Evolutionary conservation across 768 basidiomycete genomes (phyloP), one percentile per base, ranked within the genome.

Genomic region (Boletus rex-veris): DNA sequence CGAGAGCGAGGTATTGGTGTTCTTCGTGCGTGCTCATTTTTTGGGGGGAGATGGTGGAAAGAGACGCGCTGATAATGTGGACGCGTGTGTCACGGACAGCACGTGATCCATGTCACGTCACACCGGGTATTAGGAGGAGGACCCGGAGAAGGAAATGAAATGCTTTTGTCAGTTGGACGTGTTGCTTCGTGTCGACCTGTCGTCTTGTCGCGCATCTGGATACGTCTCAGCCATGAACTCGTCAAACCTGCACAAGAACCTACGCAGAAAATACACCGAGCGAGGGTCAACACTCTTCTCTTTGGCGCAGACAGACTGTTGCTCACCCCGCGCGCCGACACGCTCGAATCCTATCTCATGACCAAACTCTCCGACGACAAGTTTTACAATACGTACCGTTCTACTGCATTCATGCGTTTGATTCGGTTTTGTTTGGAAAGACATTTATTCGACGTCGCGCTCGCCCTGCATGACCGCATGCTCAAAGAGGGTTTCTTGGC

Each of bases 1-100:
- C 90, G 62, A 99, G 85, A 53, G 80, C 69, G 39, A 97, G 83
- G 68, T 99, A 98, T 70, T 98, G 95, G 41, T 82, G 64, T 70
- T 99, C 96, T 62, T 97, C 93, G 72, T 92, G 90, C n/a, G 43
- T 26, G 38, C 30, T 0, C 56, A 54, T 50, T 14, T n/a, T 18
- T 5, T 12, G 1, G 24, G 24, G 9, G 38, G 38, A 6, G 50
- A 24, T 58, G 45, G 55, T 64, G 12, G 36, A 48, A 39, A 39
- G 48, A 38, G 47, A 45, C 43, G 50, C 35, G 46, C 53, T 45
- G 43, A 57, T 53, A n/a, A 59, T 37, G 19, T 18, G 1, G 9
- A 48, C 54, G 51, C 61, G 57, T 3, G 3, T 31, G 55, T 57
- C 53, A 60, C 58, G 6, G 0, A 3, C 0, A 0, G 1, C 58